Evolutionary conservation across 441 rosid genomes (phyloP), one percentile per base, ranked within the genome.

Genomic region (Melastoma candidum): DNA sequence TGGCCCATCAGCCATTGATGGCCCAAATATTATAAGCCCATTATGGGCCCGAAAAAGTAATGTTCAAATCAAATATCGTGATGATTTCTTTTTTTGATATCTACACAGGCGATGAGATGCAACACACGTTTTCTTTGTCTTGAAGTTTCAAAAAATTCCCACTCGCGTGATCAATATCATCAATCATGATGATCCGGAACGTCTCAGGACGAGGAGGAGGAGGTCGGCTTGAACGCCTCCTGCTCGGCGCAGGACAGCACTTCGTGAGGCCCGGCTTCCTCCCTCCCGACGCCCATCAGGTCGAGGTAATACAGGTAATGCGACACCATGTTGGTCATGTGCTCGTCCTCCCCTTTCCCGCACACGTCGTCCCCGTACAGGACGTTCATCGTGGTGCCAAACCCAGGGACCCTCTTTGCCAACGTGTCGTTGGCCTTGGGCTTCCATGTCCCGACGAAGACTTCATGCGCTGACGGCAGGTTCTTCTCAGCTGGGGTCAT

Each of bases 391-490:
- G 98, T 93, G 46, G 79, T 25, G 6, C 98, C 98, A 57, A 93
- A 93, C 3, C 75, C 84, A 2, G 96, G 87, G 14, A 76, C 69
- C 29, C 98, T 68, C 59, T 93, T 84, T 48, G 86, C 53, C 70
- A 79, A 53, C 24, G 96, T 93, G 54, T 93, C 99, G 45, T 89
- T 93, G 88, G 83, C 80, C 3, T 84, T 71, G 10, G 96, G 98
- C 66, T 86, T 93, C 97, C 97, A 93, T 64, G 67, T 71, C 45
- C 90, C 93, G 1, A 89, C 88, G 11, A 88, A 82, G 55, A 58
- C 74, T 11, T 88, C 95, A 46, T 88, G 97, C 2, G 97, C 89
- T 2, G 98, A 82, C 26, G 98, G 98, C 61, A 79, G 95, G 4
- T 56, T 14, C 67, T 85, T 92, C 80, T 79, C 86, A 55, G 69